Base-by-base conservation (phyloP, 1,139 yeast species). In the Magnusiomyces sp. region DNA sequence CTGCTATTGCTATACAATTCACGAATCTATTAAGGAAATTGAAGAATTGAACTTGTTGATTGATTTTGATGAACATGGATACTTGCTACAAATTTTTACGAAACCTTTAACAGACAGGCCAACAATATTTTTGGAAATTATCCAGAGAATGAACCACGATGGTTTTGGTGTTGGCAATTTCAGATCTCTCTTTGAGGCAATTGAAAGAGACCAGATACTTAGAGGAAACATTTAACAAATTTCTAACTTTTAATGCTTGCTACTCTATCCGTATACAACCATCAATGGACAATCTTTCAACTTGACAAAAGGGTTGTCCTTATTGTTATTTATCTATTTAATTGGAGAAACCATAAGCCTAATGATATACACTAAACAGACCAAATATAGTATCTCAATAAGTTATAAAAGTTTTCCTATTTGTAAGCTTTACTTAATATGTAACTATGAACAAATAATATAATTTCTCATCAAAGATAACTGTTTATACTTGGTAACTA, bases 131-230 rank as follows among this genome's bases (percentile, higher is more conserved):
- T 70, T 86, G 56, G 95, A 87, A 63, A 74, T 86, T 19, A 87
- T 87, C 55, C 94, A 87, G 65, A 75, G 95, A 55, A 73, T 75
- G 59, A 83, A 84, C 59, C 90, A 84, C 62, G 75, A 81, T 54
- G 95, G 95, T 1, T 87, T 87, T 67, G 95, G 95, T 0, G 88
- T 87, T 48, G 95, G 95, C 0, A 87, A 89, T 50, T 87, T 87
- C 69, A 83, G 79, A 62, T 85, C 92, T 0, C 69, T 87, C 47
- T 86, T 84, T 61, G 90, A 85, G 62, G 79, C 86, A 3, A 80
- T 87, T 53, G 95, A 85, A 62, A 53, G 86, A 75, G 72, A 69
- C 55, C 73, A 69, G 53, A 62, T 54, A 9, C 50, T 54, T 51
- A 61, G 72, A 29, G 72, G 72, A 6, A 69, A 69, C 43, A 56